Evolutionary conservation across 805 yeast species (phyloP), one percentile per base, ranked within the genome.

Genomic region (Kluyveromyces nonfermentans): DNA sequence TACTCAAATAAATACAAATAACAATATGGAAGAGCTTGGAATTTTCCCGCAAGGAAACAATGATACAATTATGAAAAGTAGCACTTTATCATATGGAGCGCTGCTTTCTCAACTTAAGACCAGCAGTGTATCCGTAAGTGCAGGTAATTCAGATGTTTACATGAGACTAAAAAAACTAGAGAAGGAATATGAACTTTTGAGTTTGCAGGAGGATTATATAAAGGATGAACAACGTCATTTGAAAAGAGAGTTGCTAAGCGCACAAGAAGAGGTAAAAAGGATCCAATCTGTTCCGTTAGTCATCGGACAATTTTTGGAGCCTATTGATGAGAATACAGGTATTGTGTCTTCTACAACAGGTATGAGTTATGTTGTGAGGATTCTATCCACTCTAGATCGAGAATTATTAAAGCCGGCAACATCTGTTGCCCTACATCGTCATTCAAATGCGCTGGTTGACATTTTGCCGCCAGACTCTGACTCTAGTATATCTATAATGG

Each of bases 401-500:
- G 98, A 94, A 67, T 73, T 90, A 52, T 77, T 93, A 59, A 93
- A 93, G 65, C 89, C 97, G 12, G 84, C 96, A 5, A 84, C 95
- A 31, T 85, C 96, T 12, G 99, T 93, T 28, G 98, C 98, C 1
- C 73, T 93, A 52, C 98, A 93, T 65, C 95, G 98, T 63, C 97
- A 94, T 69, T 90, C 97, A 10, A 94, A 94, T 62, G 97, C 98
- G 2, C 72, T 93, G 51, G 98, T 93, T 31, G 97, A 93, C 64
- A 93, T 94, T 45, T 71, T 93, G 59, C 98, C 99, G 21, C 98
- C 98, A 22, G 98, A 93, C 72, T 97, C 97, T 0, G 99, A 93
- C 60, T 88, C 97, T 1, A 82, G 93, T 32, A 93, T 93, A 52
- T 82, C 98, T 31, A 88, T 94, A 63, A 83, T 93, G 56, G 94